These are phyloP conservation scores for Agrocybe pediades DNA, from an alignment of 768 basidiomycete genomes.

Conservation along the genomic window DNA sequence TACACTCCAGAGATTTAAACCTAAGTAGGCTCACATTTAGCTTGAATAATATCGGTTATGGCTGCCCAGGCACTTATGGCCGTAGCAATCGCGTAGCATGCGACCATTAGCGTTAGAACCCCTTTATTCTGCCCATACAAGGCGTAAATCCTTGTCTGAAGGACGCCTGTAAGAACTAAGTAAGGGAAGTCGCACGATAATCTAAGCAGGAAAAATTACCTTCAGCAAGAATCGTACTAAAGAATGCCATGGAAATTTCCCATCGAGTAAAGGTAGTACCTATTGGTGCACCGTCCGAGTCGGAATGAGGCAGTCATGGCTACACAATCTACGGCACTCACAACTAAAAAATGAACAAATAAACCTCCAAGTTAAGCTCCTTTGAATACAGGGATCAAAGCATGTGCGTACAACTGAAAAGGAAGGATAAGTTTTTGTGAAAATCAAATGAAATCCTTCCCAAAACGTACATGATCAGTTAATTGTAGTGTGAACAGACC, in stretches of 20 bases:
- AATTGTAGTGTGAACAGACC: not conserved
- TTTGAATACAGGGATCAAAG: too few species aligned
- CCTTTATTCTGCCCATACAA: not conserved
- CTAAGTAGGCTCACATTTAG: not conserved
- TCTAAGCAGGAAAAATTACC: not conserved
- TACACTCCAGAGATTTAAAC: too few species aligned
- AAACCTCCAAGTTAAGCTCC: too few species aligned
- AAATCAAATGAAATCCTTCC: too few species aligned
- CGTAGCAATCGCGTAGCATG: not conserved
- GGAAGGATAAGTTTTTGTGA: too few species aligned
- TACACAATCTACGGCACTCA: too few species aligned
- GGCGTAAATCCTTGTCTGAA: not conserved
- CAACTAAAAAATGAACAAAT: too few species aligned
- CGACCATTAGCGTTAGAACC: not conserved
- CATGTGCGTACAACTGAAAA: too few species aligned
- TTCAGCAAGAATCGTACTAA: not conserved
- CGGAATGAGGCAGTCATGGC: too few species aligned
- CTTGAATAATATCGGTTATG: not conserved
- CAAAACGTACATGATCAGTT: too few species aligned
- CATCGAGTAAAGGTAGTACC: not conserved
- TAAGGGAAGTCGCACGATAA: not conserved
- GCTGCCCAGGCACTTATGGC: not conserved
- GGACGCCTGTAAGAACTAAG: not conserved
- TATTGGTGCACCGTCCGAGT: not conserved
- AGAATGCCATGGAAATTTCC: not conserved